Conservation (phyloP, 179 eudicot genomes). For the Gypsophila paniculata region DNA sequence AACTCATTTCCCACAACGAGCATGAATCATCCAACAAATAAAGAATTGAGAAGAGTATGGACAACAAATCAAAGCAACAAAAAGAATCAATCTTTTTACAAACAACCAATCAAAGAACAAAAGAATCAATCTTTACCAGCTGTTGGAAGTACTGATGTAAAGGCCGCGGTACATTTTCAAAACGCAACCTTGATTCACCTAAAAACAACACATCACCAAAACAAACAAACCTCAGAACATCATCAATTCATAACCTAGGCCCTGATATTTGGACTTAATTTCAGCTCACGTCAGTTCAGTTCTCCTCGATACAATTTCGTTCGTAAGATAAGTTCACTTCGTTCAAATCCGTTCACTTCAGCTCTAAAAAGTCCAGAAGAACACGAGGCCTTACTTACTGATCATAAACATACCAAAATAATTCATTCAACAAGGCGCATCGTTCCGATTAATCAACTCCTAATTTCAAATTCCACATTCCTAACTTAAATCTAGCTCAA, state of each 20-base stretch:
- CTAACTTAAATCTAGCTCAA: background rate
- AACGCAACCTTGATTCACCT: slow-evolving; percentile 32
- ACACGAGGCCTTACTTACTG: too few species aligned
- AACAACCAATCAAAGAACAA: background rate
- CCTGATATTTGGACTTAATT: too few species aligned
- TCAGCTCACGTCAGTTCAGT: too few species aligned
- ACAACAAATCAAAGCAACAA: too few species aligned
- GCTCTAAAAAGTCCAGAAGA: too few species aligned
- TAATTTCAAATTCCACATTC: background rate
- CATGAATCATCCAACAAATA: background rate
- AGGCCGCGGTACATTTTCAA: slow-evolving; percentile 40
- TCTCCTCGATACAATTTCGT: too few species aligned
- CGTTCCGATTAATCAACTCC: background rate
- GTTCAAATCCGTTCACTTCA: too few species aligned
- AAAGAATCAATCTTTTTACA: too few species aligned
- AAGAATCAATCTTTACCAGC: slow-evolving; percentile 45
- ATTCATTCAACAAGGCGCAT: background rate
- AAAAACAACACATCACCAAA: slow-evolving; percentile 24
- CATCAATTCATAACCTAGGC: background rate
- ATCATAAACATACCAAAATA: background rate
- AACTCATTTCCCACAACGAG: background rate
- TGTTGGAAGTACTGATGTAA: slow-evolving; percentile 57
- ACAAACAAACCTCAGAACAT: background rate
- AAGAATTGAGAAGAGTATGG: background rate
- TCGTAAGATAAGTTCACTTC: too few species aligned